phyloP scores from a whole-genome alignment of 2,329 filamentous ascomycete species.

The Pseudopithomyces maydicus region DNA sequence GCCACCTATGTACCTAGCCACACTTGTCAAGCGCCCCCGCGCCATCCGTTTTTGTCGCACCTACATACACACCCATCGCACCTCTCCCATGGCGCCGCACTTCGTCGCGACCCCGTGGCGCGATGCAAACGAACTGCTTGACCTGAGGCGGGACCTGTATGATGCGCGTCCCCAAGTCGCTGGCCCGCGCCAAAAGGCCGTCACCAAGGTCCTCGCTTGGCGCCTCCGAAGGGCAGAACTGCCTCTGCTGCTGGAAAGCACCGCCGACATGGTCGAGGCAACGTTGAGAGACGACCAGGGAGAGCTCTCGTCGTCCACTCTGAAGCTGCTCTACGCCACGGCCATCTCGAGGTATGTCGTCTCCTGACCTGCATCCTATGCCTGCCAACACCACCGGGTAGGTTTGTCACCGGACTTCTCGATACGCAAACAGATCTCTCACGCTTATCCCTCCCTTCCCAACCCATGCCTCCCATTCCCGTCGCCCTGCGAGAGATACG shows the following conservation, averaged over 20 bases:
- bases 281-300: slow-evolving; percentile 65
- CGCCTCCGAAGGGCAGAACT: slow-evolving; percentile 47
- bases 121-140: slow-evolving; percentile 66
- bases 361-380: not conserved
- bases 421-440: slow-evolving; percentile 60
- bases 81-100: slow-evolving; percentile 11
- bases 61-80: not conserved
- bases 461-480: slow-evolving; percentile 25
- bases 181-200: slow-evolving; percentile 41
- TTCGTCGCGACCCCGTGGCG: slow-evolving; percentile 79
- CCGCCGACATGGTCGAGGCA: slow-evolving; percentile 73
- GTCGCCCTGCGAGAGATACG: slow-evolving; percentile 85
- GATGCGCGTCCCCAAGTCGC: slow-evolving; percentile 33
- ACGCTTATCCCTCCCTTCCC: slow-evolving; percentile 31
- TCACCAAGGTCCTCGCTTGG: slow-evolving; percentile 45
- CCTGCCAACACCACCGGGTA: slow-evolving; percentile 34
- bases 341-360: slow-evolving; percentile 70
- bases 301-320: slow-evolving; percentile 60
- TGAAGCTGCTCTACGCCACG: slow-evolving; percentile 72
- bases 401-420: slow-evolving; percentile 80
- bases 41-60: not conserved
- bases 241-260: slow-evolving; percentile 80
- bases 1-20: no score
- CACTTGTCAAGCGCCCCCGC: no score
- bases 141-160: slow-evolving; percentile 70